Evolutionary conservation across 805 yeast species (phyloP).

Genomic region (Monosporozyma unispora): DNA sequence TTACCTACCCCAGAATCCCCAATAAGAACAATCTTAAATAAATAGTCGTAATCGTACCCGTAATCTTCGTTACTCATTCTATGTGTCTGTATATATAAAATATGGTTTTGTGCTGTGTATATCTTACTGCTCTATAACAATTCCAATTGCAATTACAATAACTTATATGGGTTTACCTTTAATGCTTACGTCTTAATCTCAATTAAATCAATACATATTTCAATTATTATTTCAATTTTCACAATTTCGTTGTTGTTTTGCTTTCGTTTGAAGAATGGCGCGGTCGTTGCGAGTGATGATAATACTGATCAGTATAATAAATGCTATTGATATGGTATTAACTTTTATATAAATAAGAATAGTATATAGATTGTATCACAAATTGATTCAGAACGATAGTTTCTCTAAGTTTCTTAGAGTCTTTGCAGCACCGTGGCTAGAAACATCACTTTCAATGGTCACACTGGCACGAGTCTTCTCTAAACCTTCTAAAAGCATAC

Average conservation of each 20-base stretch:
- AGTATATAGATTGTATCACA: too few species aligned
- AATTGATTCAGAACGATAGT: not conserved
- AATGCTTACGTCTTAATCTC: not conserved
- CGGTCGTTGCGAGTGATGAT: not conserved
- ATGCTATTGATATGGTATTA: too few species aligned
- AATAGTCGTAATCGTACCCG: slow-evolving; percentile 77
- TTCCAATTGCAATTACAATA: not conserved
- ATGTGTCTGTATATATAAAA: not conserved
- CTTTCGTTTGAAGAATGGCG: not conserved
- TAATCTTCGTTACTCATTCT: slow-evolving; percentile 48
- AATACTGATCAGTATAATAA: too few species aligned
- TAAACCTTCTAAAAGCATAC: slow-evolving; percentile 75
- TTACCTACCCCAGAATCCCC: slow-evolving; percentile 98
- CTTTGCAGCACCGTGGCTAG: slow-evolving; percentile 4
- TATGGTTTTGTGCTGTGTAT: not conserved
- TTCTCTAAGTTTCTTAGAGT: slow-evolving; percentile 3
- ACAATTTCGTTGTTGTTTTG: not conserved
- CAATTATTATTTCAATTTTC: not conserved
- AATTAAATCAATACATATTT: not conserved
- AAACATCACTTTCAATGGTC: slow-evolving; percentile 39
- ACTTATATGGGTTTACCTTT: not conserved
- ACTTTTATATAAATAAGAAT: too few species aligned
- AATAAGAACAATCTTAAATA: slow-evolving; percentile 86
- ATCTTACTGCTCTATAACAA: too few species aligned
- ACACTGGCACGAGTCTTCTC: slow-evolving; percentile 67